These are phyloP conservation scores for Sordariomycetes sp. DNA, from an alignment of 2,329 filamentous ascomycete species.

Conservation along the genomic window DNA sequence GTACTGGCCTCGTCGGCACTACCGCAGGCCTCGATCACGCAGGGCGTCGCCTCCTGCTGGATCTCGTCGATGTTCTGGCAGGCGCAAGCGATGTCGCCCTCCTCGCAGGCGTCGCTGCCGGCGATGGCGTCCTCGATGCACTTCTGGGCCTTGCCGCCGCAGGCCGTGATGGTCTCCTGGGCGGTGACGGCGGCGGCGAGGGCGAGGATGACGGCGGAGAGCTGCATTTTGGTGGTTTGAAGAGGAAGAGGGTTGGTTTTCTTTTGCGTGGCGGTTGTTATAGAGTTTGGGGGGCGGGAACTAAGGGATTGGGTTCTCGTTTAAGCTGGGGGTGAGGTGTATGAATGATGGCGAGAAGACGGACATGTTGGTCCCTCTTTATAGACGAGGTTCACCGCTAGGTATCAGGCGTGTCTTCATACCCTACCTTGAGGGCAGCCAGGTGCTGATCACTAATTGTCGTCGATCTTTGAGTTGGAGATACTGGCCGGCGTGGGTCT, in stretches of 20 bases:
- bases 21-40: slow-evolving; percentile 11
- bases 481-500: background rate
- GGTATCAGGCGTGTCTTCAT: background rate
- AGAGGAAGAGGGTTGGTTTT: too few relatives aligned
- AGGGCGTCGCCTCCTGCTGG: slow-evolving; percentile 8
- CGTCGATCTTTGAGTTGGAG: background rate
- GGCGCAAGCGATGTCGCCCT: slow-evolving; percentile 9
- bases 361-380: background rate
- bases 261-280: background rate
- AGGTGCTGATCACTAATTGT: background rate
- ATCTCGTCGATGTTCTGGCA: slow-evolving; percentile 10
- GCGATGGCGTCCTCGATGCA: slow-evolving; percentile 8
- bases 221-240: background rate
- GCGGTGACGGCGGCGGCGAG: slow-evolving; percentile 7
- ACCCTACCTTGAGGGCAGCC: background rate
- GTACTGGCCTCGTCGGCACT: slow-evolving; percentile 9
- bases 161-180: slow-evolving; percentile 7
- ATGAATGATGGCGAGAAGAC: background rate
- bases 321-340: background rate
- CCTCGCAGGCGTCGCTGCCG: slow-evolving; percentile 8
- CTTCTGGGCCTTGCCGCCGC: background rate
- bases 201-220: slow-evolving; percentile 7
- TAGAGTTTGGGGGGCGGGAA: background rate
- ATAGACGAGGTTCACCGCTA: background rate
- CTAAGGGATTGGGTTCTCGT: background rate